Percentiles rank a stretch among this genome's conserved stretches.
Conservation (phyloP, 192 early-diverging fungal genomes). For the Coemansia sp. region DNA sequence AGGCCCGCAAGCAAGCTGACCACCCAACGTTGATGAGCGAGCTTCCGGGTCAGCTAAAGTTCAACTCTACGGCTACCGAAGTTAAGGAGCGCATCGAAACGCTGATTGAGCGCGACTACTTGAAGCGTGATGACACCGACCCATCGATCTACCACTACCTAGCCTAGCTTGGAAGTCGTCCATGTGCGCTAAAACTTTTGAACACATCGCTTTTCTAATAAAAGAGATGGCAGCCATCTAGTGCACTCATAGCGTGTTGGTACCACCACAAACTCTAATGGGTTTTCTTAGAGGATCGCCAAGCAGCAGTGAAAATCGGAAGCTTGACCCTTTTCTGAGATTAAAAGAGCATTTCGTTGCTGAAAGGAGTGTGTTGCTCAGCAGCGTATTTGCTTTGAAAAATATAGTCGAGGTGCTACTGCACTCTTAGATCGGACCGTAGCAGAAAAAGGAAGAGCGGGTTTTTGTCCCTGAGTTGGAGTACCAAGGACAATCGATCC, state of each 20-base stretch:
- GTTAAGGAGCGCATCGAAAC: slow-evolving; percentile 97
- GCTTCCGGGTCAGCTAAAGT: slow-evolving; percentile 83
- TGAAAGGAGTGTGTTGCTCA: background rate
- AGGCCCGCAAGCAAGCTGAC: slow-evolving; percentile 84
- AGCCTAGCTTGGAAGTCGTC: slow-evolving; percentile 49
- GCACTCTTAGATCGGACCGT: background rate
- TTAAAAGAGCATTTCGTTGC: background rate
- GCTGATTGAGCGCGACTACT: slow-evolving; percentile 91
- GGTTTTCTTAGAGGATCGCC: background rate
- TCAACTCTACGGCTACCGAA: slow-evolving; percentile 78
- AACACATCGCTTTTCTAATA: background rate
- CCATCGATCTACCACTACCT: slow-evolving; percentile 83
- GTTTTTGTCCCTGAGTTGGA: too few relatives aligned
- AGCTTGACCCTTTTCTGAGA: background rate
- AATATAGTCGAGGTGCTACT: background rate
- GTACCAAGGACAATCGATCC: too few relatives aligned
- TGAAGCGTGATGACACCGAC: slow-evolving; percentile 82
- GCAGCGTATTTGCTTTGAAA: background rate
- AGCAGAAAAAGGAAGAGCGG: too few relatives aligned
- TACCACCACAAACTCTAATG: background rate
- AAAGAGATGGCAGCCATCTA: background rate
- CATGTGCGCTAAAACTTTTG: background rate
- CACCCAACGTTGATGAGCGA: slow-evolving; percentile 81
- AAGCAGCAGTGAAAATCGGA: background rate
- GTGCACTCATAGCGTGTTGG: background rate